Evolutionary conservation across 1,284 basidiomycete genomes (phyloP).

Genomic region (Moesziomyces parantarcticus): DNA sequence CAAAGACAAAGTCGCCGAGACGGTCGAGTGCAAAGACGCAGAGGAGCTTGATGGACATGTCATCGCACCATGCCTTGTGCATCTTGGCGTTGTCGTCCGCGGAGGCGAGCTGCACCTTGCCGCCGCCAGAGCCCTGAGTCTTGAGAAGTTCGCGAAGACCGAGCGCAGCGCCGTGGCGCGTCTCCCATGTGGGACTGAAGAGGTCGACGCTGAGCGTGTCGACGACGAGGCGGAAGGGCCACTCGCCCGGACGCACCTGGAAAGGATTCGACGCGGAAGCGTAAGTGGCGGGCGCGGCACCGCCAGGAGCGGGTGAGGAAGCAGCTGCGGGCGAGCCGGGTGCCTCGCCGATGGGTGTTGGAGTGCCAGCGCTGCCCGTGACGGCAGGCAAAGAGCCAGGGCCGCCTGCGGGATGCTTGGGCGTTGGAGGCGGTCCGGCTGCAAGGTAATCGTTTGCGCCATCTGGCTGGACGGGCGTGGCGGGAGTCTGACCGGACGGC

Average conservation of each 20-base stretch:
- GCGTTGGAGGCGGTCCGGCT: slow-evolving; percentile 28
- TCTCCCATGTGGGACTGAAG: slow-evolving; percentile 88
- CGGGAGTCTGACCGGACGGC: slow-evolving; percentile 31
- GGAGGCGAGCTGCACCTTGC: slow-evolving; percentile 71
- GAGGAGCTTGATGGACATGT: slow-evolving; percentile 85
- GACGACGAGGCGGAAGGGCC: slow-evolving; percentile 89
- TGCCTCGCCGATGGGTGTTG: slow-evolving; percentile 36
- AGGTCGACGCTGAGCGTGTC: slow-evolving; percentile 85
- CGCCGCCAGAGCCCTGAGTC: slow-evolving; percentile 82
- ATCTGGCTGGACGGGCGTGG: slow-evolving; percentile 30
- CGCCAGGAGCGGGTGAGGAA: slow-evolving; percentile 28
- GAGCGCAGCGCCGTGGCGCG: slow-evolving; percentile 91
- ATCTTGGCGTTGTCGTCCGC: slow-evolving; percentile 36
- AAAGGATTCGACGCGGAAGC: slow-evolving; percentile 50
- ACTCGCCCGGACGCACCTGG: slow-evolving; percentile 74
- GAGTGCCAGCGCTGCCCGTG: slow-evolving; percentile 33
- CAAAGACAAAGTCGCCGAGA: slow-evolving; percentile 96
- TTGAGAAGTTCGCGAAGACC: slow-evolving; percentile 90
- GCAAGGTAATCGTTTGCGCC: slow-evolving; percentile 27
- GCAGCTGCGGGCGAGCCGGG: slow-evolving; percentile 29
- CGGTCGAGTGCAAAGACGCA: slow-evolving; percentile 94
- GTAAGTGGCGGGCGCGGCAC: slow-evolving; percentile 35
- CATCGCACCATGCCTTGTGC: slow-evolving; percentile 89
- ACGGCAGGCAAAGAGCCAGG: slow-evolving; percentile 41
- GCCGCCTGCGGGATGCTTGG: slow-evolving; percentile 42